Conservation (phyloP, 2,329 filamentous ascomycete species). For the Aspergillus alliaceus region DNA sequence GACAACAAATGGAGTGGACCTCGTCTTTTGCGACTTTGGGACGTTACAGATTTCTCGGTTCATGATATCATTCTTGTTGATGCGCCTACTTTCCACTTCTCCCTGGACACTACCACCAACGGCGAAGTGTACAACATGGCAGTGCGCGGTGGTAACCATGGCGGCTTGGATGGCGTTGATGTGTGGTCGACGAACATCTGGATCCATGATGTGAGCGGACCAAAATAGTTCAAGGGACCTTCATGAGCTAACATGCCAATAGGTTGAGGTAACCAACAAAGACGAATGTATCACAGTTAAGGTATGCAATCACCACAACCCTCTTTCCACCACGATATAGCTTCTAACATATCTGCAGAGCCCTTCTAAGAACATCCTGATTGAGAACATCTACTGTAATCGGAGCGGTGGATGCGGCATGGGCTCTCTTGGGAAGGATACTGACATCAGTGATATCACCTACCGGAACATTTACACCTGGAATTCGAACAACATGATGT, state of each 20-base stretch:
- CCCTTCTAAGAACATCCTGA: slow-evolving; percentile 54
- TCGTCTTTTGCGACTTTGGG: slow-evolving; percentile 48
- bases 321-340: neutral
- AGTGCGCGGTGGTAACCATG: slow-evolving; percentile 53
- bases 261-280: slow-evolving; percentile 61
- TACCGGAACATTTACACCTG: slow-evolving; percentile 60
- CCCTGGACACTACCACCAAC: slow-evolving; percentile 51
- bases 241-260: neutral
- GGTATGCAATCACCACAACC: slow-evolving; percentile 18
- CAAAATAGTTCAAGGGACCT: neutral
- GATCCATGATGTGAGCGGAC: slow-evolving; percentile 52
- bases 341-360: slow-evolving; percentile 28
- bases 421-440: slow-evolving; percentile 54
- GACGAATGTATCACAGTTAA: slow-evolving; percentile 63
- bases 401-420: slow-evolving; percentile 61
- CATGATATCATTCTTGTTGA: slow-evolving; percentile 53
- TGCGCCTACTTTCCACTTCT: slow-evolving; percentile 52
- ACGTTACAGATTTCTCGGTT: slow-evolving; percentile 49
- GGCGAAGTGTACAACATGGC: slow-evolving; percentile 59
- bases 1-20: slow-evolving; percentile 43
- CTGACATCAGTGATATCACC: slow-evolving; percentile 51
- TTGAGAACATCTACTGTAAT: slow-evolving; percentile 64
- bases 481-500: slow-evolving; percentile 61
- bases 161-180: slow-evolving; percentile 58
- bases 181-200: slow-evolving; percentile 57